Percentiles rank a stretch among this genome's conserved stretches.
Conservation (phyloP, 768 basidiomycete genomes). For the Coprinopsis sp. region DNA sequence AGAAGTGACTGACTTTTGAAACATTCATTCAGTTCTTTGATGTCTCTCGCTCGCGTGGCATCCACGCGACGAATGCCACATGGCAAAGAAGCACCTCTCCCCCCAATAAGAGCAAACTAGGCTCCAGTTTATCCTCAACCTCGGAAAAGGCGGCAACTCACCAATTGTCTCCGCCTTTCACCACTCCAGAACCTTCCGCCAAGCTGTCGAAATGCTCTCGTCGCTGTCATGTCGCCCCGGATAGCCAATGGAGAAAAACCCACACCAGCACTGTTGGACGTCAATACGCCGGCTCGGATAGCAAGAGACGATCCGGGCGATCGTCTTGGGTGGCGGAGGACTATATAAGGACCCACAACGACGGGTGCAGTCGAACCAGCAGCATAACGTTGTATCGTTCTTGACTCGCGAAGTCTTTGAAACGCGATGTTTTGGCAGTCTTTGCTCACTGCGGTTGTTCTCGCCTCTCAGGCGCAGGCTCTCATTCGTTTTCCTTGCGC, state of each 20-base stretch:
- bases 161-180: neutral
- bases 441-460: neutral
- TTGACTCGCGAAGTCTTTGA: neutral
- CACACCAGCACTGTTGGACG: too few species aligned
- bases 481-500: conserved; percentile 4
- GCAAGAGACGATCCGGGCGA: too few species aligned
- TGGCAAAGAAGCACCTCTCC: too few species aligned
- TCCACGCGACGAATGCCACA: too few species aligned
- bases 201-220: neutral
- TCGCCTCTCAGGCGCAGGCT: neutral
- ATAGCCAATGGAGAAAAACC: neutral
- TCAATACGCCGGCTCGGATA: too few species aligned
- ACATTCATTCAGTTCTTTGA: too few species aligned
- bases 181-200: neutral
- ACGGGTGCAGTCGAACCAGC: neutral
- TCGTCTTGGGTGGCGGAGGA: too few species aligned
- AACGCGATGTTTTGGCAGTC: conserved; percentile 4
- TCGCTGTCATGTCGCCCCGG: neutral
- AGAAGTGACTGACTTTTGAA: too few species aligned
- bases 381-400: neutral
- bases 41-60: too few species aligned
- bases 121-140: conserved; percentile 3
- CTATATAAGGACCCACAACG: neutral
- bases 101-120: too few species aligned
- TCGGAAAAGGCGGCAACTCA: neutral